Evolutionary conservation across 345 rosid genomes (phyloP).

Genomic region (Salix brachista): DNA sequence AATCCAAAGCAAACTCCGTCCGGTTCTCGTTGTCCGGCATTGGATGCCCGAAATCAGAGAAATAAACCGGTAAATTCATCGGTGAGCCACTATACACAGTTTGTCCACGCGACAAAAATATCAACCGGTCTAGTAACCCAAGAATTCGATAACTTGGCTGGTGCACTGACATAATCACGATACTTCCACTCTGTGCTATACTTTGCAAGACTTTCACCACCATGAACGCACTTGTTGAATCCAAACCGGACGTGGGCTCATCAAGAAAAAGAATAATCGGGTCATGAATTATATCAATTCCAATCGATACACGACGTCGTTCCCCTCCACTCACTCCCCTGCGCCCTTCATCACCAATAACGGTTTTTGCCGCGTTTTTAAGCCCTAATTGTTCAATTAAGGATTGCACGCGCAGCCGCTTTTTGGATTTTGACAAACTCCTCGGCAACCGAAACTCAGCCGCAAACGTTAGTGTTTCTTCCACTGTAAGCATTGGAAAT

Average conservation of each 20-base stretch:
- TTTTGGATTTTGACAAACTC: slow-evolving; percentile 66
- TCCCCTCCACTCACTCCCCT: slow-evolving; percentile 96
- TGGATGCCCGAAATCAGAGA: slow-evolving; percentile 82
- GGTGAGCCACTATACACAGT: slow-evolving; percentile 93
- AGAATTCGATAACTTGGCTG: slow-evolving; percentile 91
- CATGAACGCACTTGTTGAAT: slow-evolving; percentile 91
- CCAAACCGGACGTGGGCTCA: slow-evolving; percentile 93
- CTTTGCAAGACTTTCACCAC: slow-evolving; percentile 92
- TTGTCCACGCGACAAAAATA: slow-evolving; percentile 84
- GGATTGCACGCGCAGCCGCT: slow-evolving; percentile 68
- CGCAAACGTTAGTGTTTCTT: slow-evolving; percentile 82
- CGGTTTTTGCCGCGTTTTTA: slow-evolving; percentile 73
- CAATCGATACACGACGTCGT: slow-evolving; percentile 84
- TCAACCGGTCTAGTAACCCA: slow-evolving; percentile 67
- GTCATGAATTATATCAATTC: slow-evolving; percentile 85
- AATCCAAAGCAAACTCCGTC: slow-evolving; percentile 80
- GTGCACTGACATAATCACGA: slow-evolving; percentile 88
- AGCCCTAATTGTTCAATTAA: slow-evolving; percentile 83
- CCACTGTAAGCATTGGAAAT: slow-evolving; percentile 85
- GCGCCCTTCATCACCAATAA: slow-evolving; percentile 94
- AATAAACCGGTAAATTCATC: slow-evolving; percentile 45
- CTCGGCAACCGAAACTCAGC: slow-evolving; percentile 89
- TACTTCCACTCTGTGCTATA: slow-evolving; percentile 90
- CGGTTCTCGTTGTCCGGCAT: slow-evolving; percentile 84
- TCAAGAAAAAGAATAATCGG: slow-evolving; percentile 84